Evolutionary conservation across 2,329 filamentous ascomycete species (phyloP), one percentile per base, ranked within the genome.

Genomic region (Exophiala bonariae): DNA sequence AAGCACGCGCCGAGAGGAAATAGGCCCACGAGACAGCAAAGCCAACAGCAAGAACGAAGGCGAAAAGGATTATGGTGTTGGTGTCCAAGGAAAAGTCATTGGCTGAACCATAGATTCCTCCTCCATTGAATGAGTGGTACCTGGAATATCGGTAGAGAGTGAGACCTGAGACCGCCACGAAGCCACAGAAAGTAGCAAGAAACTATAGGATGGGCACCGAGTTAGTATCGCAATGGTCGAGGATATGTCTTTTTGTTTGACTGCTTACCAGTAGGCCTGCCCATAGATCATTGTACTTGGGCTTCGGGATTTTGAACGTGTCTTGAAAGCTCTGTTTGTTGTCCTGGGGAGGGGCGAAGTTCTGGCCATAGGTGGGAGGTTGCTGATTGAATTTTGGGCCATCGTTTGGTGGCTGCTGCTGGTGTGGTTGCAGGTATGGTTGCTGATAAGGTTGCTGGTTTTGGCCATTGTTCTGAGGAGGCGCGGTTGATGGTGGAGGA

Each of bases 261-360:
- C 38, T 11, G 66, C 76, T 13, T 66, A 87, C 84, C 62, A 96
- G 72, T 32, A 95, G 71, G 3, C 86, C 90, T 3, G 91, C 91
- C 92, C 91, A 96, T 19, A 87, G 64, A 65, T 97, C 92, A 61
- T 96, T 89, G 71, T 79, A 96, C 66, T 92, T 95, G n/a, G 89
- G 89, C 54, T 75, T 83, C 41, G 88, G 80, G 42, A 96, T 68
- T 68, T 85, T 85, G 75, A 97, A 96, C 1, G 83, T 81, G 62
- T 96, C 80, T 16, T 92, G 82, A 63, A 95, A 96, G 13, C 63
- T 72, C 36, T 71, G 68, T 63, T 79, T 77, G 54, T 73, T 70
- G 39, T 72, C 70, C 26, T 60, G 63, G 4, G 63, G 62, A 31
- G 62, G 57, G 18, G 61, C 60, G 37, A 63, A 71, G 43, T 66